Percentiles rank a stretch among this genome's conserved stretches.
These are phyloP conservation scores for Alternaria rosae DNA, from an alignment of 2,329 filamentous ascomycete genomes.

Conservation along the genomic window DNA sequence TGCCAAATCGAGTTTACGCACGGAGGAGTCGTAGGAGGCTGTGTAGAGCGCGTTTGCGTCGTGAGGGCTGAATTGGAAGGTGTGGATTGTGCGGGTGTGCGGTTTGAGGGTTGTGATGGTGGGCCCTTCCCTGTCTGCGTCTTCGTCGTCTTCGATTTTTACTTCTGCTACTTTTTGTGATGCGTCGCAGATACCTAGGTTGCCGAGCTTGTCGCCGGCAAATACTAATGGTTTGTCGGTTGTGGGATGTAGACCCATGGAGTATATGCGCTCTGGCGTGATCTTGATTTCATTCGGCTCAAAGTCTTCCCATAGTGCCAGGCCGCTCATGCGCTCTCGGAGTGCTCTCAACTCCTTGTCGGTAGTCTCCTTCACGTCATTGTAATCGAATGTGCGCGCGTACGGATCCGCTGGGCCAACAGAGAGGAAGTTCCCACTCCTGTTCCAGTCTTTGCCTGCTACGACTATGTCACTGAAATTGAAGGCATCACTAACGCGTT, in stretches of 20 bases:
- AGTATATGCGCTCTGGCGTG: slow-evolving; percentile 61
- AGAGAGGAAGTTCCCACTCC: slow-evolving; percentile 70
- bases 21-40: slow-evolving; percentile 90
- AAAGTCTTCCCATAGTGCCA: slow-evolving; percentile 85
- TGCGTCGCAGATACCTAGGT: slow-evolving; percentile 88
- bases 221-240: slow-evolving; percentile 87
- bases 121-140: slow-evolving; percentile 71
- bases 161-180: slow-evolving; percentile 69
- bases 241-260: slow-evolving; percentile 87
- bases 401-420: slow-evolving; percentile 79
- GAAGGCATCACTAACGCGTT: slow-evolving; percentile 71
- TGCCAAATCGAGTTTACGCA: slow-evolving; percentile 83
- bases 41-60: slow-evolving; percentile 81
- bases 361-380: slow-evolving; percentile 80
- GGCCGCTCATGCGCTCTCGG: slow-evolving; percentile 75
- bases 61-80: slow-evolving; percentile 77
- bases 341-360: slow-evolving; percentile 78
- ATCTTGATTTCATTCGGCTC: slow-evolving; percentile 68
- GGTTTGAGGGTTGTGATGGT: slow-evolving; percentile 90
- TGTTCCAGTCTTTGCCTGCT: slow-evolving; percentile 78
- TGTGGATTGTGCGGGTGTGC: slow-evolving; percentile 86
- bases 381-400: slow-evolving; percentile 82
- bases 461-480: slow-evolving; percentile 80
- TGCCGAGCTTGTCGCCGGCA: slow-evolving; percentile 92
- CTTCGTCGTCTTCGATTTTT: slow-evolving; percentile 67